Conservation (phyloP, 148 eudicot species). For the Oxyria digyna region DNA sequence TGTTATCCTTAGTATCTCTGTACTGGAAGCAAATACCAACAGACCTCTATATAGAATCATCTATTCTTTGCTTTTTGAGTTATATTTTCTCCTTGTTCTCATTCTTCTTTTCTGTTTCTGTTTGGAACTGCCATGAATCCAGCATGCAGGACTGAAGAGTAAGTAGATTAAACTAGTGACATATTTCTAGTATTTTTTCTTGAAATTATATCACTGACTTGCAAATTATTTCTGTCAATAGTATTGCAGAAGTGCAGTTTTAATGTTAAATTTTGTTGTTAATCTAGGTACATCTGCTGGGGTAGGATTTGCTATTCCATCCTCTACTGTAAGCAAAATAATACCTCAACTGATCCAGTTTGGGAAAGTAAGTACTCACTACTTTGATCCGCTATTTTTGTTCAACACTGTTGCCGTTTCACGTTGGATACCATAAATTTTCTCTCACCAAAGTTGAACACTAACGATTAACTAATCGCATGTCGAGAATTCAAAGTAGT, state of each 20-base stretch:
- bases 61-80: background rate
- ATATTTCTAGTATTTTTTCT: background rate
- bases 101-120: background rate
- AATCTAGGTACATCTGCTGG: slow-evolving; percentile 87
- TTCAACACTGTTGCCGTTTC: background rate
- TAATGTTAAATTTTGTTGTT: slow-evolving; percentile 1
- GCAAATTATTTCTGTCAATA: background rate
- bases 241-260: background rate
- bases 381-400: background rate
- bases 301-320: slow-evolving; percentile 94
- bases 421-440: background rate
- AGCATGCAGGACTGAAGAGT: background rate
- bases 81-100: background rate
- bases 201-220: background rate
- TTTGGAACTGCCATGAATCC: background rate
- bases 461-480: background rate
- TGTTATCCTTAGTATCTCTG: background rate
- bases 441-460: background rate
- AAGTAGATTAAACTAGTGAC: background rate
- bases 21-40: background rate
- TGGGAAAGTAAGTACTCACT: slow-evolving; percentile 47
- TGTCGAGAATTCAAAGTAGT: background rate
- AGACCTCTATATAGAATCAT: background rate
- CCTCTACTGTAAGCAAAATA: slow-evolving; percentile 71
- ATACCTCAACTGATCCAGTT: slow-evolving; percentile 73